Evolutionary conservation across 106 monocot genomes (phyloP).

Genomic region (Vanilla planifolia): DNA sequence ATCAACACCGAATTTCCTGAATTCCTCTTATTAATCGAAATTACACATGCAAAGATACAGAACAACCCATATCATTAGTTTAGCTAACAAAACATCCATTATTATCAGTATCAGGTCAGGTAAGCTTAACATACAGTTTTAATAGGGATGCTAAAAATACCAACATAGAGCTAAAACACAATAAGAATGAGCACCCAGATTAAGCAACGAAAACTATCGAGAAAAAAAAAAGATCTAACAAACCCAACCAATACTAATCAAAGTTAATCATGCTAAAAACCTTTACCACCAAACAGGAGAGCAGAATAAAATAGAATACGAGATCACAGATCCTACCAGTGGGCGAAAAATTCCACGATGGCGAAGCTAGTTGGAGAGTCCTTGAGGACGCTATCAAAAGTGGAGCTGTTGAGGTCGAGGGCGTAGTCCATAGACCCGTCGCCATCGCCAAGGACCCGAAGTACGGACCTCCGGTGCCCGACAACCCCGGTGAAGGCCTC

Average conservation of each 20-base stretch:
- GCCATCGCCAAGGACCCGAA: constrained; percentile 24
- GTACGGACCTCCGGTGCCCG: constrained; percentile 13
- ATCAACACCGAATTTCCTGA: too few relatives aligned
- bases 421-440: constrained; percentile 33
- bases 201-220: background rate
- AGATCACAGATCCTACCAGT: constrained; percentile 40
- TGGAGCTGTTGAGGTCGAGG: constrained; percentile 66
- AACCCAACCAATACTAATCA: background rate
- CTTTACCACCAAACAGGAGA: background rate
- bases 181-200: background rate
- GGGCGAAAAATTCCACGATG: constrained; percentile 92
- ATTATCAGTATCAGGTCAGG: too few relatives aligned
- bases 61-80: too few relatives aligned
- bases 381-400: constrained; percentile 45
- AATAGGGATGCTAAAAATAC: background rate
- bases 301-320: background rate
- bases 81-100: too few relatives aligned
- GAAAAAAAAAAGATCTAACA: background rate
- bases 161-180: background rate
- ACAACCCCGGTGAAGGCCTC: background rate
- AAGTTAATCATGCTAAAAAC: background rate
- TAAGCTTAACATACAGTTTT: background rate
- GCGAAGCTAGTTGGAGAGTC: constrained; percentile 53
- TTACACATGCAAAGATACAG: too few relatives aligned
- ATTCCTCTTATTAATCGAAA: too few relatives aligned